Evolutionary conservation across 2,329 filamentous ascomycete species (phyloP).

Genomic region (Hymenoscyphus albidus): DNA sequence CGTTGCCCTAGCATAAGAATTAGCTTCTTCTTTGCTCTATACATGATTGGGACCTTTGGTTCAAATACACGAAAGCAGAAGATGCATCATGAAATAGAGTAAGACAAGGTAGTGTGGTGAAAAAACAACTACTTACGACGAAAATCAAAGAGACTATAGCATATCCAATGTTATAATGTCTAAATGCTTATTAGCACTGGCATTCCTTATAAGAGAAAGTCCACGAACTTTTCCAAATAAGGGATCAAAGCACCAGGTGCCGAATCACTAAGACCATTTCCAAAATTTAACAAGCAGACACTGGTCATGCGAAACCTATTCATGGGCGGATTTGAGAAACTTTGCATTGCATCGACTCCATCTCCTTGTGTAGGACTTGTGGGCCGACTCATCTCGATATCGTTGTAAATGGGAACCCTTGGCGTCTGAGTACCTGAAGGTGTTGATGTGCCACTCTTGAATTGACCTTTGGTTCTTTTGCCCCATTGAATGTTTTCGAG

Average conservation of each 20-base stretch:
- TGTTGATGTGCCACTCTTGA: constrained; percentile 20
- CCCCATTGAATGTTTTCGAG: constrained; percentile 29
- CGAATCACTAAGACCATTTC: constrained; percentile 66
- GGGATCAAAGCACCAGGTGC: constrained; percentile 70
- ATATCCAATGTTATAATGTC: constrained; percentile 70
- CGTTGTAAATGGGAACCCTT: constrained; percentile 12
- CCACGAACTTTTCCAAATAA: constrained; percentile 62
- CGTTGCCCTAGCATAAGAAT: constrained; percentile 47
- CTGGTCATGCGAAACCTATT: constrained; percentile 67
- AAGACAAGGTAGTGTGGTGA: neutral
- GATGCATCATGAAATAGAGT: neutral
- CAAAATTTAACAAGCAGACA: constrained; percentile 62
- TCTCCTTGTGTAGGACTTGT: constrained; percentile 40
- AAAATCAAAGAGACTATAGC: constrained; percentile 79
- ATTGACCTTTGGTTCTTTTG: constrained; percentile 22
- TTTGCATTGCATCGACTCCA: constrained; percentile 49
- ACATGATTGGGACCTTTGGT: too few species aligned
- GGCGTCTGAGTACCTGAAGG: constrained; percentile 29
- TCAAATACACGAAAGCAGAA: neutral
- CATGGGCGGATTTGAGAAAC: constrained; percentile 57
- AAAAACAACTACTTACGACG: constrained; percentile 41
- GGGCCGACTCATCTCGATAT: constrained; percentile 51
- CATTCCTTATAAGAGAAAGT: constrained; percentile 5
- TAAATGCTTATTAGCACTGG: constrained; percentile 28
- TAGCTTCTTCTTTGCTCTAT: neutral